Conservation (phyloP, 1,284 basidiomycete species). For the Pterulicium gracile region DNA sequence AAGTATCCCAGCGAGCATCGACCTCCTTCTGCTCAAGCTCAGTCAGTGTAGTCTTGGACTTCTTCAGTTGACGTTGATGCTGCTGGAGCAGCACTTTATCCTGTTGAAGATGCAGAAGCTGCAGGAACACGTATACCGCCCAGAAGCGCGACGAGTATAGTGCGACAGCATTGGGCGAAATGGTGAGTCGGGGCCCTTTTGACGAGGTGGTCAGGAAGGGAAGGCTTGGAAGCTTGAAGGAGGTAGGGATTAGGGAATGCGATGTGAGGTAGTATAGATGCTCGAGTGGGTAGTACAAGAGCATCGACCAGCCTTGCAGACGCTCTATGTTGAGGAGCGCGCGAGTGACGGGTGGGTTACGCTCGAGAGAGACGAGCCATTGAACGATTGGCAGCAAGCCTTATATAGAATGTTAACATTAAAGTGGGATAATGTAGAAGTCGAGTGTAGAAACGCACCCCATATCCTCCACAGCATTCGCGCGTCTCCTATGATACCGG, state of each 20-base stretch:
- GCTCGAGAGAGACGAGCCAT: slow-evolving; percentile 67
- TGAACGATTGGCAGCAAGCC: slow-evolving; percentile 68
- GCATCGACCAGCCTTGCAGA: slow-evolving; percentile 77
- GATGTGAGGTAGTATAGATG: slow-evolving; percentile 63
- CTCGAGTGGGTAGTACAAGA: slow-evolving; percentile 74
- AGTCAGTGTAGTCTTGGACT: slow-evolving; percentile 39
- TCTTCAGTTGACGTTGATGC: slow-evolving; percentile 43
- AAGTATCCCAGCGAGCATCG: slow-evolving; percentile 50
- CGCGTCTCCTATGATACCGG: slow-evolving; percentile 49
- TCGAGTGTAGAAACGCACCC: slow-evolving; percentile 32
- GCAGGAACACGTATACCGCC: slow-evolving; percentile 65
- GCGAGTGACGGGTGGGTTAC: slow-evolving; percentile 54
- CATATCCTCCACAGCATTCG: slow-evolving; percentile 66
- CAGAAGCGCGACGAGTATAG: slow-evolving; percentile 71
- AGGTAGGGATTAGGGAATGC: slow-evolving; percentile 50
- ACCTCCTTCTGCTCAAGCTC: slow-evolving; percentile 46
- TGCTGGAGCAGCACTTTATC: slow-evolving; percentile 48
- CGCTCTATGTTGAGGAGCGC: slow-evolving; percentile 67
- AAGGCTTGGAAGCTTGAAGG: slow-evolving; percentile 31
- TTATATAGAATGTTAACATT: slow-evolving; percentile 16
- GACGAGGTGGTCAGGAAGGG: slow-evolving; percentile 26
- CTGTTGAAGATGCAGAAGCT: slow-evolving; percentile 60
- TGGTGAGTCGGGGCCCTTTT: slow-evolving; percentile 22
- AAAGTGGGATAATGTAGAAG: background rate
- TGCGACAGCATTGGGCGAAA: slow-evolving; percentile 38